Percentiles rank a stretch among this genome's conserved stretches.
Evolutionary conservation across 2,329 filamentous ascomycete species (phyloP).

Genomic region (Madurella fahalii): DNA sequence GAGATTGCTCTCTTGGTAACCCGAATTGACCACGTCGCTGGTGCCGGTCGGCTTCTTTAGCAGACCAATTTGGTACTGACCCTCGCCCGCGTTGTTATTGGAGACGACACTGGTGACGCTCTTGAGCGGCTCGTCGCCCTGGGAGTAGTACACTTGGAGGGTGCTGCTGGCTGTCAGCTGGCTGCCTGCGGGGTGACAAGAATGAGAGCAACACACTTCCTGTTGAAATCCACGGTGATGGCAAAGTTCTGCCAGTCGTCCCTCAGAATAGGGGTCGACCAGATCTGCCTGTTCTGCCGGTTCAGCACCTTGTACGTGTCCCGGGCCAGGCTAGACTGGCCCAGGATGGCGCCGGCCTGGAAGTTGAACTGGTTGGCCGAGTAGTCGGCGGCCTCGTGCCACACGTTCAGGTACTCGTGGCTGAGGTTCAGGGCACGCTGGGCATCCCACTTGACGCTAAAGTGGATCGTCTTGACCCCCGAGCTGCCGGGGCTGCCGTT

Average conservation of each 20-base stretch:
- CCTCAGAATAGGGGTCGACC: slow-evolving; percentile 40
- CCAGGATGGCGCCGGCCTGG: slow-evolving; percentile 34
- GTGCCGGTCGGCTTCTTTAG: slow-evolving; percentile 54
- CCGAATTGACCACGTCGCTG: slow-evolving; percentile 46
- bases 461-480: slow-evolving; percentile 36
- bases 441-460: slow-evolving; percentile 33
- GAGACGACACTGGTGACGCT: slow-evolving; percentile 42
- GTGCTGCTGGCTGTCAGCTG: slow-evolving; percentile 36
- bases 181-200: neutral
- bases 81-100: slow-evolving; percentile 51
- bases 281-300: slow-evolving; percentile 37
- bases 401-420: slow-evolving; percentile 37
- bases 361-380: slow-evolving; percentile 38
- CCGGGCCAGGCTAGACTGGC: slow-evolving; percentile 32
- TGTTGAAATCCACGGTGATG: slow-evolving; percentile 49
- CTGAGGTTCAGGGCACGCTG: slow-evolving; percentile 33
- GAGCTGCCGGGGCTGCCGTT: slow-evolving; percentile 33
- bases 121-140: slow-evolving; percentile 41
- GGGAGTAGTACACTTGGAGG: slow-evolving; percentile 54
- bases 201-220: slow-evolving; percentile 42
- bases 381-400: slow-evolving; percentile 37
- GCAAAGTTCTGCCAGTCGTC: slow-evolving; percentile 59
- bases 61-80: slow-evolving; percentile 54
- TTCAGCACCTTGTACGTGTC: slow-evolving; percentile 41
- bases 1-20: slow-evolving; percentile 44